Percentiles rank a stretch among this genome's conserved stretches.
These are phyloP conservation scores for Usnea hakonensis DNA, from an alignment of 495 filamentous ascomycete genomes.

Conservation along the genomic window DNA sequence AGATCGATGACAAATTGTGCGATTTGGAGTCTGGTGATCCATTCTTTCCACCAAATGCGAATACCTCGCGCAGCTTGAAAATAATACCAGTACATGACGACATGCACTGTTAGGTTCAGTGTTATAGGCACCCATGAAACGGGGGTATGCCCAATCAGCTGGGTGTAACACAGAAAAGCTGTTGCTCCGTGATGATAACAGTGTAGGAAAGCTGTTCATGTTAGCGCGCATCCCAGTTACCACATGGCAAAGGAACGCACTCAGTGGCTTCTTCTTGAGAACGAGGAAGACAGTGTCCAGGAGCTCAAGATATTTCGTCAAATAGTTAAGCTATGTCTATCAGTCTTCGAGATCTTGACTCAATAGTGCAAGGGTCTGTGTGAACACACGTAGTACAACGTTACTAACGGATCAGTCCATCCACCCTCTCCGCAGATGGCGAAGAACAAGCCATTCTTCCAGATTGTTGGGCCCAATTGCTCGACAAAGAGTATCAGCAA, in stretches of 20 bases:
- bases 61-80: conserved; percentile 79
- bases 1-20: conserved; percentile 48
- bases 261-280: conserved; percentile 73
- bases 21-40: conserved; percentile 81
- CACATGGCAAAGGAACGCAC: conserved; percentile 44
- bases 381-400: conserved; percentile 67
- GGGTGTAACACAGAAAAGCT: conserved; percentile 77
- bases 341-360: conserved; percentile 4
- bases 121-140: conserved; percentile 71
- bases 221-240: conserved; percentile 13
- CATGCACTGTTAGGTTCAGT: conserved; percentile 68
- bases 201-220: conserved; percentile 64
- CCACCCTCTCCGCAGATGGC: conserved; percentile 65
- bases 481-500: conserved; percentile 66
- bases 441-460: conserved; percentile 60
- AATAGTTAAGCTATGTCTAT: conserved; percentile 63
- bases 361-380: not conserved
- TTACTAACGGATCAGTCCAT: conserved; percentile 70
- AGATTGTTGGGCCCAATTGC: conserved; percentile 61
- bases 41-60: conserved; percentile 85
- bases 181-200: conserved; percentile 82
- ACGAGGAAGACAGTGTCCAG: conserved; percentile 76
- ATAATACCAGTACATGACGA: conserved; percentile 57
- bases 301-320: conserved; percentile 76
- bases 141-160: conserved; percentile 69